phyloP scores from a whole-genome alignment of 2,329 filamentous ascomycete genomes.

The Aspergillus pseudotamarii region DNA sequence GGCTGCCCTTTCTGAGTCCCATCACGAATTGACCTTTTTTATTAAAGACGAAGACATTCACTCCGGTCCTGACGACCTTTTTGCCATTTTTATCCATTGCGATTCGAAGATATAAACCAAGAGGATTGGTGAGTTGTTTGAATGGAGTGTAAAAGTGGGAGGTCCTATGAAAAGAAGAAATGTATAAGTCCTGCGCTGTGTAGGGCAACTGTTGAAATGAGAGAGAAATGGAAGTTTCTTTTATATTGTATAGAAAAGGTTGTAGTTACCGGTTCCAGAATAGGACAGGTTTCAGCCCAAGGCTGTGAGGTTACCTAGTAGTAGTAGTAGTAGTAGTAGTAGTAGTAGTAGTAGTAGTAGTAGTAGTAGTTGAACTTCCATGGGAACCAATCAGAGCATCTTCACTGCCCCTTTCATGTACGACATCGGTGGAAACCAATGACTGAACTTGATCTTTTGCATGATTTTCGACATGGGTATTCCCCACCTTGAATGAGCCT shows the following conservation, averaged over 20 bases:
- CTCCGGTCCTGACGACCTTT: constrained; percentile 15
- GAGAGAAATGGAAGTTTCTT: too few species aligned
- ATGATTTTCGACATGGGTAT: too few species aligned
- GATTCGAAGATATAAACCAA: neutral
- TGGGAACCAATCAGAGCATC: neutral
- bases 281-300: neutral
- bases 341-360: too few species aligned
- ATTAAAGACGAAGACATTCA: constrained; percentile 21
- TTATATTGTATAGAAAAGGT: neutral
- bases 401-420: neutral
- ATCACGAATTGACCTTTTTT: constrained; percentile 15
- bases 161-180: too few species aligned
- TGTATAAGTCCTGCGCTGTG: too few species aligned
- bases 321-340: too few species aligned
- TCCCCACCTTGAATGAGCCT: neutral
- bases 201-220: neutral
- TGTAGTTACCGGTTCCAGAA: neutral
- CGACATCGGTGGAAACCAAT: too few species aligned
- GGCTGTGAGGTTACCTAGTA: neutral
- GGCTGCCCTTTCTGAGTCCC: constrained; percentile 19
- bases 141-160: too few species aligned
- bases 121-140: neutral
- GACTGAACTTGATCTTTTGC: too few species aligned
- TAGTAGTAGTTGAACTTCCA: too few species aligned
- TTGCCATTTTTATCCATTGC: neutral